Evolutionary conservation across 1,284 basidiomycete species (phyloP), one percentile per base, ranked within the genome.

Genomic region (Cryptococcus sp.): DNA sequence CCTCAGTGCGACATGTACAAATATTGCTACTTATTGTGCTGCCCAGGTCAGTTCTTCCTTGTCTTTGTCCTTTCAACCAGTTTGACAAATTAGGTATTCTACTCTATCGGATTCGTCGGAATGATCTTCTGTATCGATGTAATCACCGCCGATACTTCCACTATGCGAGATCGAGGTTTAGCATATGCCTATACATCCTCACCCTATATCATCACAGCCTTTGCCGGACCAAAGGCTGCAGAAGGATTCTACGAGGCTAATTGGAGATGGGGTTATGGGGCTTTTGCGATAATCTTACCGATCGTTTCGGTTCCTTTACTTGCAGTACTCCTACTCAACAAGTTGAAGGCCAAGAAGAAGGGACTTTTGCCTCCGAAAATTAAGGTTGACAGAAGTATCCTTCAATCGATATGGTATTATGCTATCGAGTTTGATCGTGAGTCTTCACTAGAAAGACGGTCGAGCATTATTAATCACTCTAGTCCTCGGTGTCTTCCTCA

Each of bases 121-220:
- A 70, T 78, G 52, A 72, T 74, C 51, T 70, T 79, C 11, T 57
- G 71, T 33, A 64, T 78, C 44, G 78, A 79, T 53, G 66, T 79
- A 55, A 58, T 78, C 50, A 76, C 78, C 34, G 75, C 70, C 44
- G 77, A 79, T 58, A 70, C 71, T 3, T 76, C 76, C 1, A 61
- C 66, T 3, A 64, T 79, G n/a, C 64, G 65, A 6, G 70, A 74
- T 54, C 67, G 78, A 63, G 70, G 77, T 41, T 64, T 79, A 23
- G 73, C 76, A 23, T 78, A 71, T 35, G 78, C 72, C 55, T 71
- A 77, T 56, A 77, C 77, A 14, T 72, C 77, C 0, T 64, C 72
- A 5, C 78, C 78, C 0, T 78, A 69, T 62, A 63, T 76, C 51
- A 77, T 78, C 65, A 77, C 76, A 35, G 69, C 76, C 8, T 78